Base-by-base conservation (phyloP, 2,329 filamentous ascomycete species). In the Cytospora paraplurivora region DNA sequence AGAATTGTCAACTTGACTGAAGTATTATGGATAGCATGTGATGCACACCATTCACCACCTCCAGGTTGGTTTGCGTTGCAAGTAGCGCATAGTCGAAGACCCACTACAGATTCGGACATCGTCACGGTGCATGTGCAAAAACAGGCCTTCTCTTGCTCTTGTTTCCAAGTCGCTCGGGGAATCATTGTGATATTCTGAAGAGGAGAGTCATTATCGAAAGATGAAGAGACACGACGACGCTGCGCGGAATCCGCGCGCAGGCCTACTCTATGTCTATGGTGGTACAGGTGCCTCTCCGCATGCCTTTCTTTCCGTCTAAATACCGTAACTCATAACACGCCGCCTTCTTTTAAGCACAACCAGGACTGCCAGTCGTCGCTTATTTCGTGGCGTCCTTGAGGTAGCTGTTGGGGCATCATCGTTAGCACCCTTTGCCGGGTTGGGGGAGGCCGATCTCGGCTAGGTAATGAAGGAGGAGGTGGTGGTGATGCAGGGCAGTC, bases 321-420 rank as follows among this genome's bases (percentile, higher is more conserved):
- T 69, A 65, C 66, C 62, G 62, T 68, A 69, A 67, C 69, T 67
- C 68, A 67, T 66, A 62, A 61, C 66, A 64, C 57, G 59, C 65
- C 57, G 58, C 21, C 64, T 49, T 33, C 65, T 66, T 65, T 56
- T 41, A 62, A 63, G 60, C 68, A 66, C 63, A 63, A 53, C 56
- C 65, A 33, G 54, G 50, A 12, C 52, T 47, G 49, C 47, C 54
- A 10, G 35, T 55, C 49, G 56, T 61, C 75, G 74, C 83, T 81
- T 91, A 92, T 81, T 82, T 81, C 74, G 88, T 91, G 73, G 86
- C 78, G 69, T 90, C 82, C 79, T 85, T 83, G 76, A 92, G 85
- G 86, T 80, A 91, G 75, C 85, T 87, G 70, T 68, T 6, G 27
- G 1, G 35, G 55, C 65, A 41, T 27, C 27, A 65, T 49, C 34